These are phyloP conservation scores for Albizia julibrissin DNA, from an alignment of 306 rosid genomes.

Conservation along the genomic window DNA sequence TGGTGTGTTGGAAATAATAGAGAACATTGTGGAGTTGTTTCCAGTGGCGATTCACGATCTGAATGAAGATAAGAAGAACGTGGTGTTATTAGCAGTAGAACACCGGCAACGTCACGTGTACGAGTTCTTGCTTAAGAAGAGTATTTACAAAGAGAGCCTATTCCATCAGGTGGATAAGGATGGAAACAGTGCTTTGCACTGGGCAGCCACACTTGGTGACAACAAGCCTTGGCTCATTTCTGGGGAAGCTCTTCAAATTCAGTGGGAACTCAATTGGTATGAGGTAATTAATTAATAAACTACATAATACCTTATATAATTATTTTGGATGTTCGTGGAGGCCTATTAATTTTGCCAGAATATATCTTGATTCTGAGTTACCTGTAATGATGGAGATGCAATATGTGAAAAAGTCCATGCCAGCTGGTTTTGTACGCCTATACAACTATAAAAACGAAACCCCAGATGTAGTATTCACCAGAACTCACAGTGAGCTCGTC, in stretches of 20 bases:
- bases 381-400: too few relatives aligned
- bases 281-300: neutral
- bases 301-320: too few relatives aligned
- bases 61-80: neutral
- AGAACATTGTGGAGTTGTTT: neutral
- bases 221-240: slow-evolving; percentile 62
- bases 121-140: neutral
- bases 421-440: neutral
- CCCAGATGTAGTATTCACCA: neutral
- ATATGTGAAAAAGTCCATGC: neutral
- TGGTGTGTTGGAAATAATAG: neutral
- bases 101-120: neutral
- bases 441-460: neutral
- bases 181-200: slow-evolving; percentile 64
- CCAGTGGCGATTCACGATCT: neutral
- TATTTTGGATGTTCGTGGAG: too few relatives aligned
- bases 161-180: slow-evolving; percentile 44
- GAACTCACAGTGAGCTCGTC: neutral
- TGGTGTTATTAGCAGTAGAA: neutral
- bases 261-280: neutral
- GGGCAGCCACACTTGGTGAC: slow-evolving; percentile 50
- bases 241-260: slow-evolving; percentile 42
- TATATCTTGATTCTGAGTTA: too few relatives aligned
- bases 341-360: too few relatives aligned
- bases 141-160: neutral